Percentiles rank a stretch among this genome's conserved stretches.
Evolutionary conservation across 495 filamentous ascomycete genomes (phyloP).

Genomic region (Penicillium daleae): DNA sequence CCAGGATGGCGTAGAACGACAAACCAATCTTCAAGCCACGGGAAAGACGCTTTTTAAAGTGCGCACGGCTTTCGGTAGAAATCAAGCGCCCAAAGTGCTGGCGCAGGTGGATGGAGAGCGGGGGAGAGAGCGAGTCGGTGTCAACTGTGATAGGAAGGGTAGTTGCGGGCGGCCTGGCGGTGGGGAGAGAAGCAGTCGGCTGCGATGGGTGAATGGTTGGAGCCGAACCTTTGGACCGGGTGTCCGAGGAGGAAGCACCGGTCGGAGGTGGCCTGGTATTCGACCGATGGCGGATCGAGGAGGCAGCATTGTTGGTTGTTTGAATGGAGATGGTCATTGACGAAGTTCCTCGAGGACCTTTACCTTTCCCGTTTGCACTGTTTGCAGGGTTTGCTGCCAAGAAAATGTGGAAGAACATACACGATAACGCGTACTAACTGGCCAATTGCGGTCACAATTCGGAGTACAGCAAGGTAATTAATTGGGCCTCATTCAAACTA

Average conservation of each 20-base stretch:
- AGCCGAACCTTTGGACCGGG: slow-evolving; percentile 16
- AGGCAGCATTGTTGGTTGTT: slow-evolving; percentile 27
- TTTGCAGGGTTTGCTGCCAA: slow-evolving; percentile 12
- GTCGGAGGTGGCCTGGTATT: slow-evolving; percentile 35
- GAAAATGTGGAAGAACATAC: neutral
- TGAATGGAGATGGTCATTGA: slow-evolving; percentile 6
- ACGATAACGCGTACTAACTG: too few species aligned
- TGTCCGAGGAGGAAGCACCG: slow-evolving; percentile 14
- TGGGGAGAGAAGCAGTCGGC: slow-evolving; percentile 53
- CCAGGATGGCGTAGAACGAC: slow-evolving; percentile 57
- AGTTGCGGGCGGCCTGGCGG: slow-evolving; percentile 69
- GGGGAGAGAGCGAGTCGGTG: slow-evolving; percentile 39
- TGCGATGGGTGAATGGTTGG: slow-evolving; percentile 53
- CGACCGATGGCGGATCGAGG: slow-evolving; percentile 30
- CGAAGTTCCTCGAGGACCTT: slow-evolving; percentile 1
- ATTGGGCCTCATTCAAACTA: too few species aligned
- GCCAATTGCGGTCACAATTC: too few species aligned
- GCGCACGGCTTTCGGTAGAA: slow-evolving; percentile 73
- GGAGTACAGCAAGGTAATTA: too few species aligned
- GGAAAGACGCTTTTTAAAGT: slow-evolving; percentile 65
- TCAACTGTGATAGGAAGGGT: slow-evolving; percentile 70
- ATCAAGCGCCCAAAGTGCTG: slow-evolving; percentile 68
- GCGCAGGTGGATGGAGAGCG: slow-evolving; percentile 47
- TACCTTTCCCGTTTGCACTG: slow-evolving; percentile 13
- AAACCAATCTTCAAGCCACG: slow-evolving; percentile 61